Evolutionary conservation across 805 yeast genomes (phyloP).

Genomic region (Pichia thaimueangensis): DNA sequence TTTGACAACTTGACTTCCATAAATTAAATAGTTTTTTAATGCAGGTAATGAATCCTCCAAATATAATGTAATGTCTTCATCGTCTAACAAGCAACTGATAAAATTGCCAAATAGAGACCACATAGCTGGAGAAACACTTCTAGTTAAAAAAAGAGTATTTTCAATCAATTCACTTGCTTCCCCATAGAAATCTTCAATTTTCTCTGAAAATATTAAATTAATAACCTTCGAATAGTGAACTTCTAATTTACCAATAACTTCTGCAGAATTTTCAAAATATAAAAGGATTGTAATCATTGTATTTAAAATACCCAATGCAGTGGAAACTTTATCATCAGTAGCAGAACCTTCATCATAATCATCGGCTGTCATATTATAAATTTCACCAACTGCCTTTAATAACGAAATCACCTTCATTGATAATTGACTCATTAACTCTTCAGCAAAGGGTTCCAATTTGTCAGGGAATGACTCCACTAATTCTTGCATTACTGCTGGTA

Average conservation of each 20-base stretch:
- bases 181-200: conserved; percentile 71
- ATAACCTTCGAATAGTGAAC: conserved; percentile 70
- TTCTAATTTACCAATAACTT: conserved; percentile 62
- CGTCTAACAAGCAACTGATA: conserved; percentile 30
- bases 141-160: conserved; percentile 58
- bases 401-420: conserved; percentile 71
- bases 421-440: conserved; percentile 50
- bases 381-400: conserved; percentile 65
- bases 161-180: conserved; percentile 81
- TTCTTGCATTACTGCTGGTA: conserved; percentile 90
- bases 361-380: conserved; percentile 29
- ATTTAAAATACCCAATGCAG: conserved; percentile 79
- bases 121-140: conserved; percentile 58
- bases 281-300: conserved; percentile 83
- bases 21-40: conserved; percentile 65
- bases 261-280: conserved; percentile 77
- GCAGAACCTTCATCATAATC: conserved; percentile 48
- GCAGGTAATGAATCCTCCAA: conserved; percentile 72
- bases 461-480: conserved; percentile 84
- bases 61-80: conserved; percentile 54
- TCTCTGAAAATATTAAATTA: conserved; percentile 55
- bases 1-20: conserved; percentile 43
- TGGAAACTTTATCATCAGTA: conserved; percentile 67
- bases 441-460: conserved; percentile 88
- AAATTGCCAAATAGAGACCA: conserved; percentile 65